Conservation (phyloP, 2,329 filamentous ascomycete species). For the Curvularia spicifera region DNA sequence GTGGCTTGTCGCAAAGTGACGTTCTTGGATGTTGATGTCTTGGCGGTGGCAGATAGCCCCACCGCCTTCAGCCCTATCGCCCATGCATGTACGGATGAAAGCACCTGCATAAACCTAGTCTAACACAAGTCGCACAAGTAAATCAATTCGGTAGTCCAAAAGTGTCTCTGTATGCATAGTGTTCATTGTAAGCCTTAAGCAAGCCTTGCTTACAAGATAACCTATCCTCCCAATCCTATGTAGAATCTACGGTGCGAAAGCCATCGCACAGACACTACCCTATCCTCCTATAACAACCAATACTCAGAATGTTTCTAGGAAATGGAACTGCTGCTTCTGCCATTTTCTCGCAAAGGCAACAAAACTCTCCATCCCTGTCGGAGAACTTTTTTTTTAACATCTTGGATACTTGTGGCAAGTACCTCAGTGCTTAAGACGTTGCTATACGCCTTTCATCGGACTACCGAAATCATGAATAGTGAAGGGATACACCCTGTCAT, state of each 20-base stretch:
- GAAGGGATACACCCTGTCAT: neutral
- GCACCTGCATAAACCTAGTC: slow-evolving; percentile 12
- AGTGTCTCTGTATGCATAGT: neutral
- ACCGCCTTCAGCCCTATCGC: slow-evolving; percentile 44
- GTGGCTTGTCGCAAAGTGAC: slow-evolving; percentile 22
- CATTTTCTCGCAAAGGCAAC: neutral
- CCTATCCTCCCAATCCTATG: neutral
- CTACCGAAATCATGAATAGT: neutral
- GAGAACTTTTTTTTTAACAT: slow-evolving; percentile 3
- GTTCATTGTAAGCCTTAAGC: neutral
- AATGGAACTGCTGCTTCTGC: neutral
- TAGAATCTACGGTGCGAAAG: neutral
- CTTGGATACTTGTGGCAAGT: neutral
- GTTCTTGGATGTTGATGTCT: slow-evolving; percentile 19
- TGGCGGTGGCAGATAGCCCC: slow-evolving; percentile 29
- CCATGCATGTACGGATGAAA: slow-evolving; percentile 4
- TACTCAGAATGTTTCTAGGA: neutral
- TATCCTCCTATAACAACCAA: neutral
- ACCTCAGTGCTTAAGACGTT: slow-evolving; percentile 2
- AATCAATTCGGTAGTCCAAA: neutral
- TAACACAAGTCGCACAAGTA: neutral
- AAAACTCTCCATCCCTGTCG: neutral
- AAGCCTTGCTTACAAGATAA: neutral
- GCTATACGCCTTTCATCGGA: neutral
- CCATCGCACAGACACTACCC: neutral